Conservation (phyloP, 108 stramenopile genomes). For the Mayamaea pseudoterrestris region DNA sequence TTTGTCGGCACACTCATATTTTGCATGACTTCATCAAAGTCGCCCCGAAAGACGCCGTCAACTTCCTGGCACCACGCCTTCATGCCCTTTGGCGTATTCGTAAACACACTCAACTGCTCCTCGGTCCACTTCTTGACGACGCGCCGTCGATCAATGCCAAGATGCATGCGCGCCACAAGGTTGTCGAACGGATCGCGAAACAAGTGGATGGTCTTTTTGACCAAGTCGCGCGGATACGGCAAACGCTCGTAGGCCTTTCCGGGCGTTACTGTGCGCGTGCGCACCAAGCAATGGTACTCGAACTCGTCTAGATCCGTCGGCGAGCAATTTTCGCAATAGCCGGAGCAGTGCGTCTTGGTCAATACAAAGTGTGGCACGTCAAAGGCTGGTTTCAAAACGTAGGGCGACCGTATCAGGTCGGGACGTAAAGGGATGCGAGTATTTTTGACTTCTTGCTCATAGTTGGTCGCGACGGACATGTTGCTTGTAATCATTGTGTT, state of each 20-base stretch:
- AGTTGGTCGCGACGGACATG: background rate
- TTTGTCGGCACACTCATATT: background rate
- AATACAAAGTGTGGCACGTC: too few relatives aligned
- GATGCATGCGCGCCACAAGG: conserved; percentile 42
- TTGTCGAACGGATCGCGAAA: conserved; percentile 56
- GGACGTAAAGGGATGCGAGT: background rate
- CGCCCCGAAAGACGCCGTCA: conserved; percentile 6
- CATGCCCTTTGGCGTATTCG: background rate
- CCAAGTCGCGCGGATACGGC: background rate
- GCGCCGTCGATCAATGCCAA: too few relatives aligned
- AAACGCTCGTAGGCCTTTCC: conserved; percentile 3
- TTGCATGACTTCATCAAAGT: conserved; percentile 1
- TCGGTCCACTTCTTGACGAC: conserved; percentile 1
- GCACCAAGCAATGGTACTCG: conserved; percentile 1
- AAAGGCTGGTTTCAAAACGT: too few relatives aligned
- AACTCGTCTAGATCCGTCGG: conserved; percentile 9
- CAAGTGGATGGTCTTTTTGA: conserved; percentile 35
- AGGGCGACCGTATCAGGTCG: background rate
- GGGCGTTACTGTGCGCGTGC: conserved; percentile 2
- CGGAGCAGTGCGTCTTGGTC: conserved; percentile 47
- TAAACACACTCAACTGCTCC: background rate
- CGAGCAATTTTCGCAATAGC: conserved; percentile 8
- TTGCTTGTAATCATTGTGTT: background rate
- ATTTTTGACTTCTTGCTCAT: background rate
- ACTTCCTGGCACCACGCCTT: conserved; percentile 16